Conservation (phyloP, 306 rosid genomes). For the Oemleria cerasiformis region DNA sequence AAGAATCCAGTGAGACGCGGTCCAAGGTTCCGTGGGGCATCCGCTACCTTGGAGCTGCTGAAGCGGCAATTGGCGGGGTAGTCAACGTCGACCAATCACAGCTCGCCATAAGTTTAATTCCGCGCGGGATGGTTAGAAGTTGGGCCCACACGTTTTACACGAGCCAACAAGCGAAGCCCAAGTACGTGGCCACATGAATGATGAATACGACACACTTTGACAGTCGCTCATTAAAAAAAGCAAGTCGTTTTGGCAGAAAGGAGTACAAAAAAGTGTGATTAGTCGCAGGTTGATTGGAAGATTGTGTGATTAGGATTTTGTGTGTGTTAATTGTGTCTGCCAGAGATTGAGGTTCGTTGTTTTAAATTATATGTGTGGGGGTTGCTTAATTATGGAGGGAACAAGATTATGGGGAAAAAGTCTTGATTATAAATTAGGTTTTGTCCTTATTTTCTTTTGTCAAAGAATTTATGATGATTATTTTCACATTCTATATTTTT, state of each 20-base stretch:
- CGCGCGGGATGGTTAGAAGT: not conserved
- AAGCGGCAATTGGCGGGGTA: conserved; percentile 21
- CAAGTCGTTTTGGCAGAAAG: not conserved
- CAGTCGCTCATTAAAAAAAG: not conserved
- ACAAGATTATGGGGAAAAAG: conserved; percentile 29
- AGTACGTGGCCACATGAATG: not conserved
- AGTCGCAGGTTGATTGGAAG: conserved; percentile 11
- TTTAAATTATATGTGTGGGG: not conserved
- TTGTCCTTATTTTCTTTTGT: conserved; percentile 5
- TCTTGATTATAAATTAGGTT: conserved; percentile 20
- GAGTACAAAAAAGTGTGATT: not conserved
- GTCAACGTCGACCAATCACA: conserved; percentile 18
- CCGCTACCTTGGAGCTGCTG: not conserved
- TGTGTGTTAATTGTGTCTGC: conserved; percentile 9
- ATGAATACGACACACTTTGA: not conserved
- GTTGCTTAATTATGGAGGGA: conserved; percentile 20
- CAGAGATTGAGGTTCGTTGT: conserved; percentile 4
- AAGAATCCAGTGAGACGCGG: conserved; percentile 16
- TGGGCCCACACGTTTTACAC: conserved; percentile 38
- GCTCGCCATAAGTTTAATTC: conserved; percentile 14
- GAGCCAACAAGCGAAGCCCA: conserved; percentile 17
- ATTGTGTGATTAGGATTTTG: conserved; percentile 5
- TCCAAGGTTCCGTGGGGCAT: conserved; percentile 25
- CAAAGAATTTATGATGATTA: no score
- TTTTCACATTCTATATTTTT: no score